Evolutionary conservation across 2,329 filamentous ascomycete genomes (phyloP).

Genomic region (Parastagonospora nodorum): DNA sequence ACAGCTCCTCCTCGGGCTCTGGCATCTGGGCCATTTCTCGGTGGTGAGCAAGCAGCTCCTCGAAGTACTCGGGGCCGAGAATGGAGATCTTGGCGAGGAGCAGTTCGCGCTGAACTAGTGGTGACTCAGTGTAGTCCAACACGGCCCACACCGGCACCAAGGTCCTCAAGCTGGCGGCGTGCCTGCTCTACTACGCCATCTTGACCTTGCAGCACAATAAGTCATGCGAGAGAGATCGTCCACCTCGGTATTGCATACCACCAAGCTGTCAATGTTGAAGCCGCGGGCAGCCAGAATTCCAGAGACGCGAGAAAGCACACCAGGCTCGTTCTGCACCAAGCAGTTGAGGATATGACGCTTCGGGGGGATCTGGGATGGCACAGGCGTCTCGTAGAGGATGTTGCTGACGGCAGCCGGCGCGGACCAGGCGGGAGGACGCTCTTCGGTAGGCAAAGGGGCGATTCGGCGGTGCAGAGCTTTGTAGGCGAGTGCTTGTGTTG

Average conservation of each 20-base stretch:
- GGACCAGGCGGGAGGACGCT: slow-evolving; percentile 78
- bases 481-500: slow-evolving; percentile 93
- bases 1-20: slow-evolving; percentile 33
- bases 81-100: slow-evolving; percentile 96
- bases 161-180: slow-evolving; percentile 88
- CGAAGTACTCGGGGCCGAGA: slow-evolving; percentile 95
- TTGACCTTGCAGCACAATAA: slow-evolving; percentile 90
- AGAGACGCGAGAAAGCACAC: slow-evolving; percentile 93
- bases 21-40: slow-evolving; percentile 75
- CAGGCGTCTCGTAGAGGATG: slow-evolving; percentile 97
- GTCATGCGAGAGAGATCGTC: slow-evolving; percentile 98
- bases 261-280: slow-evolving; percentile 98
- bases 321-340: slow-evolving; percentile 97
- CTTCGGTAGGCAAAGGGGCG: slow-evolving; percentile 78
- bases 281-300: slow-evolving; percentile 94
- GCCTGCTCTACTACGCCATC: slow-evolving; percentile 98
- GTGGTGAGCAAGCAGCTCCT: slow-evolving; percentile 94
- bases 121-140: slow-evolving; percentile 89
- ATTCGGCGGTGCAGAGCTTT: slow-evolving; percentile 94
- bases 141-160: slow-evolving; percentile 98
- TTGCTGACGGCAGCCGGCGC: slow-evolving; percentile 95
- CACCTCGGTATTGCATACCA: slow-evolving; percentile 97
- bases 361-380: slow-evolving; percentile 78
- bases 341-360: slow-evolving; percentile 98
- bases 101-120: slow-evolving; percentile 93